Conservation (phyloP, 352 stramenopile species). For the Pythium dissimile region DNA sequence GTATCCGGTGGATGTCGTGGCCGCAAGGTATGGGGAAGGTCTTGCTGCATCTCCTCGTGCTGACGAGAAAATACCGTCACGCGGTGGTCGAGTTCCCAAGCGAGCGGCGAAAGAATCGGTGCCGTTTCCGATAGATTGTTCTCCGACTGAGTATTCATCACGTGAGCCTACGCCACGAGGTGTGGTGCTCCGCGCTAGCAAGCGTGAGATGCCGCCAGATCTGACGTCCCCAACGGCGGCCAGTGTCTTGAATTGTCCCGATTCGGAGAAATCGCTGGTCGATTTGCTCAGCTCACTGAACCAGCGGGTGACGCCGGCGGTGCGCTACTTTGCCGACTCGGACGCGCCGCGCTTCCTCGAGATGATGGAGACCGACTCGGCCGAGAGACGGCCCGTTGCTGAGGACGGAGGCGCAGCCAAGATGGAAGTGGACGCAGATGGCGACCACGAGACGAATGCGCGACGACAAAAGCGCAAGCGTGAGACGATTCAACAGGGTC, state of each 20-base stretch:
- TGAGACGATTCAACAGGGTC: background rate
- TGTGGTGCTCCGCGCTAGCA: background rate
- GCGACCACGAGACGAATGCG: background rate
- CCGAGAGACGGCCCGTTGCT: background rate
- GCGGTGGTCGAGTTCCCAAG: conserved; percentile 26
- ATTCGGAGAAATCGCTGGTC: conserved; percentile 72
- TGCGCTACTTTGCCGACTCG: conserved; percentile 17
- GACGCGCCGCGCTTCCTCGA: conserved; percentile 10
- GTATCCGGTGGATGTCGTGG: background rate
- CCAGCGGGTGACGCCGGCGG: conserved; percentile 29
- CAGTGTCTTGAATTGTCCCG: conserved; percentile 57
- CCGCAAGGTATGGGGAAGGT: background rate
- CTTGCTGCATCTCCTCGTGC: background rate
- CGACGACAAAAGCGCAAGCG: conserved; percentile 31
- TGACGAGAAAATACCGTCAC: conserved; percentile 2
- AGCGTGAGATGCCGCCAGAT: conserved; percentile 1
- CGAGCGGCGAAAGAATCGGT: conserved; percentile 48
- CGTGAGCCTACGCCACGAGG: background rate
- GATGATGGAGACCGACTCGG: background rate
- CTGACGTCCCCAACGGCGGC: conserved; percentile 45
- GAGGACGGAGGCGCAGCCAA: background rate
- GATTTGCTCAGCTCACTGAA: conserved; percentile 57
- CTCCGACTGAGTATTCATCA: background rate
- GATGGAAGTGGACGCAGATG: background rate
- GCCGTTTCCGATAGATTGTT: conserved; percentile 2